phyloP scores from a whole-genome alignment of 257 asterid genomes.

The Phtheirospermum japonicum region DNA sequence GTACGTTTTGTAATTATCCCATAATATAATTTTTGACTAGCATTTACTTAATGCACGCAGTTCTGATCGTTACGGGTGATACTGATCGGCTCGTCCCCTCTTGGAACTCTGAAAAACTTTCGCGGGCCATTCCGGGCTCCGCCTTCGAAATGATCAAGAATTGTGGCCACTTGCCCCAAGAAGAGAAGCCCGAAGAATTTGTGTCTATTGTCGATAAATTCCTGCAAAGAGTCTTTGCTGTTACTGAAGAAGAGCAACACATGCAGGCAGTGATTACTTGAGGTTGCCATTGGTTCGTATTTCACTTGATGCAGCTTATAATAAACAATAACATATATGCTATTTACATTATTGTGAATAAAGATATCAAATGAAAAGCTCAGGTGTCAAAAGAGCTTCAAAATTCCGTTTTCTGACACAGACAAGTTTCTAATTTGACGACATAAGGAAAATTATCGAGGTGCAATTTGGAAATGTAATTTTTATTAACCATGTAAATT shows the following conservation, averaged over 20 bases:
- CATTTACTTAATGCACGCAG: slow-evolving; percentile 40
- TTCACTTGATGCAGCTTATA: background rate
- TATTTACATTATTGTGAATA: slow-evolving; percentile 2
- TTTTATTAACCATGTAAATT: slow-evolving; percentile 1
- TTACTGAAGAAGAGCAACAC: slow-evolving; percentile 44
- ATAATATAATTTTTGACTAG: slow-evolving; percentile 17
- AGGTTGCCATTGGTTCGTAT: slow-evolving; percentile 25
- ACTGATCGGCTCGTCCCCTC: slow-evolving; percentile 86
- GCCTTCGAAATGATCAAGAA: slow-evolving; percentile 65
- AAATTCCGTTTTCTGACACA: too few species aligned
- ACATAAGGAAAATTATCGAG: background rate
- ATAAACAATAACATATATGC: background rate
- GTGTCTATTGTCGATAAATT: slow-evolving; percentile 65
- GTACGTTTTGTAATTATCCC: too few species aligned
- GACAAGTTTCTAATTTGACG: too few species aligned
- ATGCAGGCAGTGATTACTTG: slow-evolving; percentile 56
- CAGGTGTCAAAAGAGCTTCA: too few species aligned
- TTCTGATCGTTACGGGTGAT: slow-evolving; percentile 82
- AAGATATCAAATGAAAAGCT: slow-evolving; percentile 6
- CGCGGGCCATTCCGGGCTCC: slow-evolving; percentile 80
- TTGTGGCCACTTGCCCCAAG: slow-evolving; percentile 94
- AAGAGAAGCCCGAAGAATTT: slow-evolving; percentile 84
- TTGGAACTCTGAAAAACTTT: slow-evolving; percentile 82
- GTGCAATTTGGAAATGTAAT: slow-evolving; percentile 3
- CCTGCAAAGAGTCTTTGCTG: slow-evolving; percentile 46